These are phyloP conservation scores for Elaeagnus macrophylla DNA, from an alignment of 306 rosid species.

Conservation along the genomic window DNA sequence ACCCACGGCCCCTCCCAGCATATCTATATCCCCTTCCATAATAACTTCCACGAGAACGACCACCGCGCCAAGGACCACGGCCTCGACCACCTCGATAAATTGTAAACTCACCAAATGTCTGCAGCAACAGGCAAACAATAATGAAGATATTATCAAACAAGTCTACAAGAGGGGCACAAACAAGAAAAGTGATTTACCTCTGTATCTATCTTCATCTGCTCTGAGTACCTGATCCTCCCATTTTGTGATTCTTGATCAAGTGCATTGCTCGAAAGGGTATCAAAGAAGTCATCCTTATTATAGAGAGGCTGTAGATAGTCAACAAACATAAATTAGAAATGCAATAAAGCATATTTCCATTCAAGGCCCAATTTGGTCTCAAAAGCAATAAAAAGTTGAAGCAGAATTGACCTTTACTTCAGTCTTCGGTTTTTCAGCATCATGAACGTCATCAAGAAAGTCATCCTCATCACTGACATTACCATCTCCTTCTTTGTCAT, in stretches of 20 bases:
- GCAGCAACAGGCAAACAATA: constrained; percentile 28
- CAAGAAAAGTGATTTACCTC: constrained; percentile 41
- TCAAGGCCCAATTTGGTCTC: constrained; percentile 1
- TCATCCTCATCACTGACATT: constrained; percentile 48
- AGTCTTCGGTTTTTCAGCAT: constrained; percentile 32
- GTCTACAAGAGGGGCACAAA: not conserved
- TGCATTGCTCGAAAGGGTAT: constrained; percentile 52
- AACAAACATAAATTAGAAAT: constrained; percentile 6
- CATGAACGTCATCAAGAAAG: constrained; percentile 35
- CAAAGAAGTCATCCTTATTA: constrained; percentile 89
- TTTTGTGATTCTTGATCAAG: constrained; percentile 39
- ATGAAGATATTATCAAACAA: constrained; percentile 10
- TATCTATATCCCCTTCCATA: constrained; percentile 66
- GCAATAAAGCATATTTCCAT: not conserved
- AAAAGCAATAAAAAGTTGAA: not conserved
- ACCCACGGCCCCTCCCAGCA: constrained; percentile 68
- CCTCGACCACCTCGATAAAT: constrained; percentile 82
- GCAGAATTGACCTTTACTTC: constrained; percentile 4
- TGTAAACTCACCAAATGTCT: constrained; percentile 79
- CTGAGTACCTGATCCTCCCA: constrained; percentile 72
- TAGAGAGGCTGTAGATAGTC: constrained; percentile 49
- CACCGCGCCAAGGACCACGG: constrained; percentile 67
- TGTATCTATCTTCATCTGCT: constrained; percentile 74
- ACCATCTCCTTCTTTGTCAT: constrained; percentile 51
- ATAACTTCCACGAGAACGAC: constrained; percentile 68